Evolutionary conservation across 805 yeast species (phyloP).

Genomic region (Hanseniaspora meyeri): DNA sequence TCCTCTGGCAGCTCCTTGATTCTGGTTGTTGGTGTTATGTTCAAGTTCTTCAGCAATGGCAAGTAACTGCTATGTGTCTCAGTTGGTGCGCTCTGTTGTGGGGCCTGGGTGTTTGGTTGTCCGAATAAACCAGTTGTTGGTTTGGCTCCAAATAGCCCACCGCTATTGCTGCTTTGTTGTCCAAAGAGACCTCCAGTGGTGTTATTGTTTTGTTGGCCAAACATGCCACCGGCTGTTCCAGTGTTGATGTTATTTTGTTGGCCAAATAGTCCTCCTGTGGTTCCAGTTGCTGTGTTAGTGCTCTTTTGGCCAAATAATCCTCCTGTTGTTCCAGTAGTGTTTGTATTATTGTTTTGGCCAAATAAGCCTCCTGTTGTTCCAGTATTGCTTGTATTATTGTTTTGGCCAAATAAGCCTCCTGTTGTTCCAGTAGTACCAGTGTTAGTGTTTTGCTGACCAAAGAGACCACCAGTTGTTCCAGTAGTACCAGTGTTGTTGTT

Average conservation of each 20-base stretch:
- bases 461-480: conserved; percentile 31
- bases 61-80: conserved; percentile 26
- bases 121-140: conserved; percentile 14
- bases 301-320: conserved; percentile 22
- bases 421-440: conserved; percentile 11
- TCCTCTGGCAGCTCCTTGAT: conserved; percentile 63
- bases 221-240: conserved; percentile 18
- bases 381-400: conserved; percentile 11
- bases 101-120: conserved; percentile 14
- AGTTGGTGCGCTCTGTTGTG: conserved; percentile 18
- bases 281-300: conserved; percentile 16
- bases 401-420: conserved; percentile 38
- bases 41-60: conserved; percentile 34
- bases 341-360: conserved; percentile 18
- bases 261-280: conserved; percentile 29
- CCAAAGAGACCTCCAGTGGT: conserved; percentile 24
- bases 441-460: conserved; percentile 26
- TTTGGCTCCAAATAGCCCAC: conserved; percentile 37
- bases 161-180: conserved; percentile 19
- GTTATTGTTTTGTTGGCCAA: conserved; percentile 17
- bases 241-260: conserved; percentile 17
- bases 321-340: conserved; percentile 14
- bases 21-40: conserved; percentile 59
- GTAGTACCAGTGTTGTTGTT: conserved; percentile 1
- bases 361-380: conserved; percentile 25